Conservation (phyloP, 352 stramenopile species). For the Globisporangium cederbergense region DNA sequence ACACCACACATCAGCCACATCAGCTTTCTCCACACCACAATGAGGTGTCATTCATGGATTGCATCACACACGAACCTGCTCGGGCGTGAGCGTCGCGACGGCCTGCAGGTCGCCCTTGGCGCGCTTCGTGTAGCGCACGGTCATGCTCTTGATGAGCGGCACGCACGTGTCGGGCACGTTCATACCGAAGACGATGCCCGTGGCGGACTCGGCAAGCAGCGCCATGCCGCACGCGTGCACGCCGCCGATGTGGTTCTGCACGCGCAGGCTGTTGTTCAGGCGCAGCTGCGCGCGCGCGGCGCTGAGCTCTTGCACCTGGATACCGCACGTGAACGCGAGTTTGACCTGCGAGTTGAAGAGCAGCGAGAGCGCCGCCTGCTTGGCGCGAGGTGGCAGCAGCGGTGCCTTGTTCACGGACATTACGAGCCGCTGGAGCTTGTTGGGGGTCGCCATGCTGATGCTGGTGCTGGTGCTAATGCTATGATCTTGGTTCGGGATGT, state of each 20-base stretch:
- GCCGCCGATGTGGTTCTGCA: conserved; percentile 89
- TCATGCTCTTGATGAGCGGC: conserved; percentile 84
- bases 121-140: conserved; percentile 69
- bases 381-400: conserved; percentile 34
- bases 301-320: conserved; percentile 67
- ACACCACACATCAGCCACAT: background rate
- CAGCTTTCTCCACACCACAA: no score
- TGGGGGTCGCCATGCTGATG: conserved; percentile 28
- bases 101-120: conserved; percentile 69
- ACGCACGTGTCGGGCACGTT: conserved; percentile 82
- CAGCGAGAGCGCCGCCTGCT: conserved; percentile 55
- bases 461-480: no score
- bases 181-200: conserved; percentile 83
- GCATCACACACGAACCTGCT: conserved; percentile 34
- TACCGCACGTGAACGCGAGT: conserved; percentile 71
- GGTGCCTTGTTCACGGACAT: conserved; percentile 43
- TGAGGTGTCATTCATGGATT: no score
- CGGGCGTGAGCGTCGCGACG: conserved; percentile 60
- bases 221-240: conserved; percentile 88
- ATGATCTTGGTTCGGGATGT: no score
- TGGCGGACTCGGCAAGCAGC: conserved; percentile 77
- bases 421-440: conserved; percentile 58
- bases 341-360: conserved; percentile 86
- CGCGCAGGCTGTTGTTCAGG: conserved; percentile 67
- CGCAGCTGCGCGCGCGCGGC: conserved; percentile 38